Evolutionary conservation across 345 rosid species (phyloP).

Genomic region (Pistacia vera): DNA sequence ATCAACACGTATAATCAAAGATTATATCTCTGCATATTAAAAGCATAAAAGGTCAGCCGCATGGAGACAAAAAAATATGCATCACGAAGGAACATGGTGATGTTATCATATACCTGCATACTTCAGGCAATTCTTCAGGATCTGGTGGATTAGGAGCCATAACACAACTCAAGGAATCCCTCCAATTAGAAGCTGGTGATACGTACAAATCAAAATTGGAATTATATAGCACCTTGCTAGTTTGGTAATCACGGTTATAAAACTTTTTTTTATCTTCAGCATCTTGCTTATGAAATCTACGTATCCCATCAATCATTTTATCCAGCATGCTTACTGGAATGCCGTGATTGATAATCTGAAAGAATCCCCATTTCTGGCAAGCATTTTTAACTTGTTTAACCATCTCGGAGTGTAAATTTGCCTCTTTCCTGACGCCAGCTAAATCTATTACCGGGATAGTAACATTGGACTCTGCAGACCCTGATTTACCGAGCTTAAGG

Average conservation of each 20-base stretch:
- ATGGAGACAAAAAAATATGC: background rate
- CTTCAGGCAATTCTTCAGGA: conserved; percentile 39
- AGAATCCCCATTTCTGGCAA: conserved; percentile 51
- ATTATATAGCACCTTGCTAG: conserved; percentile 29
- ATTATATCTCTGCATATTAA: conserved; percentile 32
- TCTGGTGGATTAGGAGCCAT: conserved; percentile 37
- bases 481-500: background rate
- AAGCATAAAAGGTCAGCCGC: background rate
- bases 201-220: conserved; percentile 36
- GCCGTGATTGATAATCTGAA: conserved; percentile 46
- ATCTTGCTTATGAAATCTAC: conserved; percentile 44
- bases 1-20: conserved; percentile 29
- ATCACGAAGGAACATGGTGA: background rate
- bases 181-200: conserved; percentile 41
- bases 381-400: conserved; percentile 29
- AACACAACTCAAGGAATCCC: conserved; percentile 32
- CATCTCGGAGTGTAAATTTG: conserved; percentile 11
- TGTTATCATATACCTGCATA: conserved; percentile 34
- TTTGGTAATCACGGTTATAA: conserved; percentile 29
- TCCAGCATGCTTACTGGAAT: conserved; percentile 28
- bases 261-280: conserved; percentile 29
- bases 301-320: conserved; percentile 30
- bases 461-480: background rate
- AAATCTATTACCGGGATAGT: conserved; percentile 42
- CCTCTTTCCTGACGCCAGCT: conserved; percentile 6